Base-by-base conservation (phyloP, 306 rosid genomes). In the Prunus kanzakura region DNA sequence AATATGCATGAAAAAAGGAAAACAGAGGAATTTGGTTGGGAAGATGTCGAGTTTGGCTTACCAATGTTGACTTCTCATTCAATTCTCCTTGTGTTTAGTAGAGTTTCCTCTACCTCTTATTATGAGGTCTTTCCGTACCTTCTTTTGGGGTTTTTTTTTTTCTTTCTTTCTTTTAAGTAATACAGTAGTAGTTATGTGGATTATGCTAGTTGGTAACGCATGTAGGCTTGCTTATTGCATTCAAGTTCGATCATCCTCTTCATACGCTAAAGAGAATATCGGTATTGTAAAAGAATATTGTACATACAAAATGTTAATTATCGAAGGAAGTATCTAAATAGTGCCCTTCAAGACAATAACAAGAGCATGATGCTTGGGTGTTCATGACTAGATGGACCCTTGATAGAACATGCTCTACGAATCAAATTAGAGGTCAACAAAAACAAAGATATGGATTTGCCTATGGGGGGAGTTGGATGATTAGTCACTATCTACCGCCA, bases 21-120 rank as follows among this genome's bases (percentile, higher is more conserved):
- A 73, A 69, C 46, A 43, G 1, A 16, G 78, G 51, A 49, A n/a
- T 71, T 63, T 77, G 62, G 83, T 78, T 67, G 73, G 69, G 83
- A 77, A 46, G 20, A n/a, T 72, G 10, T 61, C 57, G 19, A 22
- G 70, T 79, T 87, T 83, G 71, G 89, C 86, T 81, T 78, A 85
- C 87, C 87, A 73, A 67, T 76, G 65, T 78, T 74, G 78, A 74
- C 77, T 80, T 80, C 78, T 63, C 73, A 15, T 35, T 55, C 3
- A 13, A 3, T 13, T 52, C 22, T 75, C n/a, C 25, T 22, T 38
- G 9, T 38, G 43, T 38, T 38, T 6, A 38, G 43, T 38, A 38
- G 9, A 7, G 43, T 38, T 38, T 7, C 43, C 43, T 38, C 43
- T 7, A 7, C 43, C 43, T 38, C 43, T 38, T 38, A 6, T 38